A percentile compares a stretch with the other conserved stretches of the same genome.
Conservation (phyloP, 2,329 filamentous ascomycete genomes). For the Scytalidium sp. region DNA sequence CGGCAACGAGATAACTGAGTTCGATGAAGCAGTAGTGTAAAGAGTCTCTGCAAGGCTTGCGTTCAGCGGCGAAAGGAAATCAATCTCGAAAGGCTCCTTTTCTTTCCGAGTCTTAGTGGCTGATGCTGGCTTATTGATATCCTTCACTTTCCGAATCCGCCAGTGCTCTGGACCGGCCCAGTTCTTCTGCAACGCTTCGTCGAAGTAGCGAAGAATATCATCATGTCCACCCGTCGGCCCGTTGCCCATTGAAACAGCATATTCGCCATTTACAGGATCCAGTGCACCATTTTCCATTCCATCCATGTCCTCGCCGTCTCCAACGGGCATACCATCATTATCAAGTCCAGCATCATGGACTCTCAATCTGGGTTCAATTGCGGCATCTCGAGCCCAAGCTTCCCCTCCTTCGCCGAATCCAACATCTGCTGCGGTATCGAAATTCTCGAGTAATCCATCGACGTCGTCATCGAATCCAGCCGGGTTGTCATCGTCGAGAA, state of each 20-base stretch:
- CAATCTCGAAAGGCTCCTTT: constrained; percentile 93
- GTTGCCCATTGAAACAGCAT: constrained; percentile 75
- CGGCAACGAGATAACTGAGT: constrained; percentile 77
- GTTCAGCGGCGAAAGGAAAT: constrained; percentile 77
- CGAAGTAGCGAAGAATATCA: constrained; percentile 96
- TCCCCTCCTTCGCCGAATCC: constrained; percentile 96
- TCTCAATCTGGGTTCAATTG: constrained; percentile 80
- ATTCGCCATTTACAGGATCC: constrained; percentile 67
- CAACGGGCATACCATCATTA: constrained; percentile 50
- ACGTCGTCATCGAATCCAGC: constrained; percentile 82
- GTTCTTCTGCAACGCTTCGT: constrained; percentile 93
- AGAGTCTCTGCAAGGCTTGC: constrained; percentile 69
- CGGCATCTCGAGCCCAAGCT: constrained; percentile 89
- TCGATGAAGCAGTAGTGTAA: constrained; percentile 77
- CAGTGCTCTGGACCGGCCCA: constrained; percentile 99
- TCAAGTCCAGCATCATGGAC: constrained; percentile 64
- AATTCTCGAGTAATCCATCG: constrained; percentile 63
- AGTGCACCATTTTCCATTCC: constrained; percentile 51
- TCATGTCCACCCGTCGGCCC: constrained; percentile 73
- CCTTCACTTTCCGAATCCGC: constrained; percentile 93
- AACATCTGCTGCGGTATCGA: constrained; percentile 52
- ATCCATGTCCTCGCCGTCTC: constrained; percentile 46
- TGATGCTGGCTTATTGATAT: constrained; percentile 61
- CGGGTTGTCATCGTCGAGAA: constrained; percentile 83
- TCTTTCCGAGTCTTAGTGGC: constrained; percentile 74